Base-by-base conservation (phyloP, 1,284 basidiomycete genomes). In the Mycosarcoma mackinlayi region DNA sequence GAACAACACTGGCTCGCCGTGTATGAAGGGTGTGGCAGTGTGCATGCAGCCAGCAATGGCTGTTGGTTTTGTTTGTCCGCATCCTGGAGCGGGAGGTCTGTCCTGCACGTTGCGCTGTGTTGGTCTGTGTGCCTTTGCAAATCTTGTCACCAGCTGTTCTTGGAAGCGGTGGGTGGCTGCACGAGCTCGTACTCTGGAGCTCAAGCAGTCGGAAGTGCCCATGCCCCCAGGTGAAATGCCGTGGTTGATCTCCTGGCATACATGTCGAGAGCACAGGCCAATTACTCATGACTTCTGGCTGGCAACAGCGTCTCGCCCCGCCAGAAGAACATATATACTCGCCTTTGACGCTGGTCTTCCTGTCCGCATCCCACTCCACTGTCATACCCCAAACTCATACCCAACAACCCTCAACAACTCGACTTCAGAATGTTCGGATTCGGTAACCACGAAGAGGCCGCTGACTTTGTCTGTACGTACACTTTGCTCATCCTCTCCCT, bases 391-490 rank as follows among this genome's bases (percentile, higher is more conserved):
- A 16, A 37, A 9, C 39, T 18, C 28, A 27, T 14, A 40, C 28
- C 33, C 53, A 16, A 16, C 46, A 27, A 24, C 31, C 42, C 19
- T 34, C 30, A 18, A 34, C 35, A 27, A 6, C 48, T 10, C 14
- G 10, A 18, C 10, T 40, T 24, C 52, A 64, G 44, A 30, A 70
- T 70, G 67, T 60, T 64, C 57, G 61, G 67, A 42, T 70, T 70
- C 28, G 58, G 54, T 18, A 62, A 72, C 69, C 69, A 72, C 69
- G 69, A 72, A 33, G 55, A 72, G 38, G 69, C 69, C 24, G 63
- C 63, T 49, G 64, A 72, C 59, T 62, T 62, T 44, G 52, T 72
- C 69, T 72, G 69, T 72, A 67, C 31, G 69, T 63, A 39, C 10
- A 10, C 44, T 34, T 19, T 38, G 4, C 24, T 37, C 31, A 7